A percentile compares a stretch with the other conserved stretches of the same genome.
These are phyloP conservation scores for Globisporangium middletonii DNA, from an alignment of 352 stramenopile species.

Conservation along the genomic window DNA sequence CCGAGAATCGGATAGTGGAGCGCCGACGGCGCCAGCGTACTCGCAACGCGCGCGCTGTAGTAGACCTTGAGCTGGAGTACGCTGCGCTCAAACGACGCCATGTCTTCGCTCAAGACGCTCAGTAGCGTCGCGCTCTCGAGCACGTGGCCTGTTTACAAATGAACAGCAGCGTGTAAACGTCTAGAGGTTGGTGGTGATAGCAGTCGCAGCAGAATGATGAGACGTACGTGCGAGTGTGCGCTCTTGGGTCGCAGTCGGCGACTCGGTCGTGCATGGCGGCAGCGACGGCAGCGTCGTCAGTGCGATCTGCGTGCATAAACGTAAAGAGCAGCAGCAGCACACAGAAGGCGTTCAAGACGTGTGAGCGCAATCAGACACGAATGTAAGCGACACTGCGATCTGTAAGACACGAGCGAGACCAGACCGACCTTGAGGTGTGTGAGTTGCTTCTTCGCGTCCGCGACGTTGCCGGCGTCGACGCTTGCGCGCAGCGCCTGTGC, in stretches of 20 bases:
- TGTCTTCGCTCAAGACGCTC: constrained; percentile 83
- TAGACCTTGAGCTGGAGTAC: constrained; percentile 89
- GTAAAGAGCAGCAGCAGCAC: background rate
- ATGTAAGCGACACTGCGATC: background rate
- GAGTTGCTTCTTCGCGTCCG: constrained; percentile 39
- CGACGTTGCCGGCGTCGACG: constrained; percentile 40
- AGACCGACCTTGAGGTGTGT: constrained; percentile 57
- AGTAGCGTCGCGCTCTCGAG: constrained; percentile 87
- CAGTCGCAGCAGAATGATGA: background rate
- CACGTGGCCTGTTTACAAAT: constrained; percentile 50
- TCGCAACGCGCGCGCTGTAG: constrained; percentile 42
- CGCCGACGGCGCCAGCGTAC: constrained; percentile 44
- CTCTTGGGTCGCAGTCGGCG: constrained; percentile 55
- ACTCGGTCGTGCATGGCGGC: constrained; percentile 50
- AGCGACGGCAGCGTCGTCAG: constrained; percentile 81
- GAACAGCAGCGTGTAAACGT: background rate
- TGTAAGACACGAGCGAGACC: background rate
- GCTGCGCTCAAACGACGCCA: constrained; percentile 81
- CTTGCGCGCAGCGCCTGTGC: constrained; percentile 54
- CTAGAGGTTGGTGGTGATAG: background rate
- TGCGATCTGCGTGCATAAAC: constrained; percentile 47
- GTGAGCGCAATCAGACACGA: background rate
- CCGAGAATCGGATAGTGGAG: constrained; percentile 86
- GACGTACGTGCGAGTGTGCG: constrained; percentile 67
- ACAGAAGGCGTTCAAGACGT: background rate